Base-by-base conservation (phyloP, 768 basidiomycete species). In the Tylopilus rubrobrunneus region DNA sequence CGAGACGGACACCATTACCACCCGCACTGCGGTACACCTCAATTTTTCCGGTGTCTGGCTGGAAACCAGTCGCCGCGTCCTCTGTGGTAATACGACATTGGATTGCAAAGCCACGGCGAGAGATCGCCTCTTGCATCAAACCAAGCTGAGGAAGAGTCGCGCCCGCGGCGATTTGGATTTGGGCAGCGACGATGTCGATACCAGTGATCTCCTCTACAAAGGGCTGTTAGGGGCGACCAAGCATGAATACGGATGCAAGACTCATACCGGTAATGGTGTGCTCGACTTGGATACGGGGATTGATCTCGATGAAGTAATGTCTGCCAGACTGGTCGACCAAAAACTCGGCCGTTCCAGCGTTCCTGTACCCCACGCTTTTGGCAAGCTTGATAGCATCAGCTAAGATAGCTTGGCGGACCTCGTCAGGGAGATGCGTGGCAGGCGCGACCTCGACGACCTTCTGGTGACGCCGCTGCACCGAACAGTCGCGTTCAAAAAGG, bases 281-380 rank as follows among this genome's bases (percentile, higher is more conserved):
- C 69, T 98, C 97, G 73, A 99, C 97, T 73, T 99, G 97, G 65
- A 99, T 98, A 75, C 97, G 93, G 29, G 97, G 94, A 73, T 98
- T 98, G 64, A 99, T 98, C 74, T 99, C 97, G 66, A 99, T 98
- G 76, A 99, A 98, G 74, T 98, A 98, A 73, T 97, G 93, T 62
- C 94, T 81, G 63, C 92, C 93, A 78, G 89, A 84, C 68, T 94
- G 90, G 73, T 98, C 97, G 57, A 98, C 94, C 72, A 99, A 78
- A 78, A 98, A 99, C 75, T 99, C 97, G 25, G 92, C 94, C 37
- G 97, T 98, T 59, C 97, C 96, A 48, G 97, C 97, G 71, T 97
- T 98, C 60, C 92, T 82, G 72, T 99, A 99, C 7, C 87, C 84
- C 61, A 98, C 97, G 53, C 89, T 91, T 74, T 83, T 87, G 51